A percentile compares a stretch with the other conserved stretches of the same genome.
Conservation (phyloP, 371 early-diverging fungal species). For the Rozella allomycis region DNA sequence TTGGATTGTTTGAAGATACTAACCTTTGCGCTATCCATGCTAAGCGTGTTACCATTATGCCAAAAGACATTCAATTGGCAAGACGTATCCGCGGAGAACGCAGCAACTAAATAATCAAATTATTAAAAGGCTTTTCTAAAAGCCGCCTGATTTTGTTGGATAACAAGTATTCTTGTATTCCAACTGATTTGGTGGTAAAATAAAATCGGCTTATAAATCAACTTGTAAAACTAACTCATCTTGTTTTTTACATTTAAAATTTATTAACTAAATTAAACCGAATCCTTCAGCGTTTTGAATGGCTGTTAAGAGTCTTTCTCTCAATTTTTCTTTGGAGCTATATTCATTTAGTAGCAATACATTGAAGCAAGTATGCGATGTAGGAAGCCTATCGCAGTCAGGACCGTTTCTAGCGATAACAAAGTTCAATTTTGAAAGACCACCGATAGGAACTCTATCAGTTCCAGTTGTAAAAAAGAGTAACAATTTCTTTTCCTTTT, state of each 20-base stretch:
- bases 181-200: no score
- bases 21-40: conserved; percentile 98
- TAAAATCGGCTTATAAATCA: no score
- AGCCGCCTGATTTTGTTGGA: no score
- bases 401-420: conserved; percentile 93
- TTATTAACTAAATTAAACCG: conserved; percentile 46
- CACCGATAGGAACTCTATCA: conserved; percentile 87
- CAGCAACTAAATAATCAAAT: no score
- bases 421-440: conserved; percentile 68
- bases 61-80: conserved; percentile 96
- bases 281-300: conserved; percentile 93
- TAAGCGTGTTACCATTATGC: conserved; percentile 98
- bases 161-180: no score
- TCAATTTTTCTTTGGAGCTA: conserved; percentile 47
- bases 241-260: conserved; percentile 3
- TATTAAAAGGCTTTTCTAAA: no score
- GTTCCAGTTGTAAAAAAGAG: conserved; percentile 93
- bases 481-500: conserved; percentile 68
- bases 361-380: conserved; percentile 93
- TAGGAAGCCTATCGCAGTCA: conserved; percentile 77
- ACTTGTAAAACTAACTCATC: no score
- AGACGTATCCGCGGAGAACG: conserved; percentile 83
- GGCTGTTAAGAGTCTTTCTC: conserved; percentile 67
- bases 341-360: conserved; percentile 89
- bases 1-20: conserved; percentile 87